A percentile compares a stretch with the other conserved stretches of the same genome.
Conservation (phyloP, 805 yeast genomes). For the Metschnikowia shivogae region DNA sequence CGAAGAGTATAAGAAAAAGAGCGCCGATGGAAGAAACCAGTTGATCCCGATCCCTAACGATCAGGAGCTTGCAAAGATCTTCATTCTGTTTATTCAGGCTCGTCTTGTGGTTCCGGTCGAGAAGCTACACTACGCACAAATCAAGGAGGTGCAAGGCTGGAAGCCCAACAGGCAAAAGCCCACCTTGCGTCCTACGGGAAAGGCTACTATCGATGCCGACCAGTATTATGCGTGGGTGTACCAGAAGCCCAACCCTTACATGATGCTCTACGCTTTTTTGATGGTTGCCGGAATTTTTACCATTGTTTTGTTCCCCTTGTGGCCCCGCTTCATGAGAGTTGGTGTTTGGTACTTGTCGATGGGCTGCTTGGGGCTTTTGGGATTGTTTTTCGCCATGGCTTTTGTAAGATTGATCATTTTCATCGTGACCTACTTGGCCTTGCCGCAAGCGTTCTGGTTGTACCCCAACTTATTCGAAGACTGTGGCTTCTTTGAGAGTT, state of each 20-base stretch:
- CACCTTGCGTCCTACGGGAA: constrained; percentile 49
- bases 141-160: constrained; percentile 53
- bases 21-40: constrained; percentile 42
- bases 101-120: constrained; percentile 72
- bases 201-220: constrained; percentile 59
- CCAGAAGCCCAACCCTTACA: constrained; percentile 64
- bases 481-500: constrained; percentile 89
- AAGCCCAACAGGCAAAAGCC: constrained; percentile 63
- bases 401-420: constrained; percentile 73
- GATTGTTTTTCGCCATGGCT: constrained; percentile 71
- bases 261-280: constrained; percentile 58
- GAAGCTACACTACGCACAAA: constrained; percentile 67
- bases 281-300: constrained; percentile 62
- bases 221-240: constrained; percentile 83
- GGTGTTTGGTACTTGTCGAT: constrained; percentile 91
- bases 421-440: constrained; percentile 50
- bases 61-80: constrained; percentile 56
- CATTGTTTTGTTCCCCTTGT: constrained; percentile 79
- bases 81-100: constrained; percentile 64
- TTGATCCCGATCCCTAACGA: constrained; percentile 44
- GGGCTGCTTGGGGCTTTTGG: constrained; percentile 68
- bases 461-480: constrained; percentile 96
- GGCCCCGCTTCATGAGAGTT: constrained; percentile 87
- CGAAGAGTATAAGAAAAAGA: constrained; percentile 59
- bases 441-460: constrained; percentile 84